These are phyloP conservation scores for Cladorrhinum samala DNA, from an alignment of 495 filamentous ascomycete genomes.

Conservation along the genomic window DNA sequence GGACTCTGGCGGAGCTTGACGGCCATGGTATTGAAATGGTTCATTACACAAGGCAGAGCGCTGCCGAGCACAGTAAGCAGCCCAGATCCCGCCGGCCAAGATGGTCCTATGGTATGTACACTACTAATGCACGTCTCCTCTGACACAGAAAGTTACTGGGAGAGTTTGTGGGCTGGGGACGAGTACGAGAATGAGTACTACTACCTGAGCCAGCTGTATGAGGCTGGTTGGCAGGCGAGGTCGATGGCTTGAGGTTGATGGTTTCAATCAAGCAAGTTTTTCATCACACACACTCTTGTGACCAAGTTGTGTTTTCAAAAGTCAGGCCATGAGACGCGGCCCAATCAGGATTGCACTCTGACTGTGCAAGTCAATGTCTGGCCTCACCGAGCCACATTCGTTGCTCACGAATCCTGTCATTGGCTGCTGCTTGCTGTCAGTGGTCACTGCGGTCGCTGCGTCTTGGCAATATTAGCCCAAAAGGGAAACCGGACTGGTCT, in stretches of 20 bases:
- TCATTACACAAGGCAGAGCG: slow-evolving; percentile 30
- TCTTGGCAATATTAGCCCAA: background rate
- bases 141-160: slow-evolving; percentile 34
- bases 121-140: slow-evolving; percentile 5
- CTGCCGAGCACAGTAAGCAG: slow-evolving; percentile 37
- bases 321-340: too few species aligned
- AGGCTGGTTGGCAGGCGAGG: slow-evolving; percentile 45
- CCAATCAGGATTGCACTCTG: too few species aligned
- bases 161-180: slow-evolving; percentile 27
- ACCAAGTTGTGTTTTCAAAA: too few species aligned
- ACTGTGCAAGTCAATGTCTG: too few species aligned
- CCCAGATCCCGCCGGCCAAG: too few species aligned
- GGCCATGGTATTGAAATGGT: slow-evolving; percentile 34
- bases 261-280: too few species aligned
- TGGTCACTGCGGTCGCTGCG: too few species aligned
- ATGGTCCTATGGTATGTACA: background rate
- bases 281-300: too few species aligned
- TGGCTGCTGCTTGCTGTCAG: too few species aligned
- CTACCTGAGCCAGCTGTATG: slow-evolving; percentile 47
- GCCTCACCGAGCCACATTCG: background rate
- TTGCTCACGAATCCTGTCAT: too few species aligned
- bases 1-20: slow-evolving; percentile 40
- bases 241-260: slow-evolving; percentile 33
- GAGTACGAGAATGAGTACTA: slow-evolving; percentile 45
- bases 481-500: background rate